Percentiles rank a stretch among this genome's conserved stretches.
phyloP scores from a whole-genome alignment of 2,329 filamentous ascomycete species.

The Nemania abortiva region DNA sequence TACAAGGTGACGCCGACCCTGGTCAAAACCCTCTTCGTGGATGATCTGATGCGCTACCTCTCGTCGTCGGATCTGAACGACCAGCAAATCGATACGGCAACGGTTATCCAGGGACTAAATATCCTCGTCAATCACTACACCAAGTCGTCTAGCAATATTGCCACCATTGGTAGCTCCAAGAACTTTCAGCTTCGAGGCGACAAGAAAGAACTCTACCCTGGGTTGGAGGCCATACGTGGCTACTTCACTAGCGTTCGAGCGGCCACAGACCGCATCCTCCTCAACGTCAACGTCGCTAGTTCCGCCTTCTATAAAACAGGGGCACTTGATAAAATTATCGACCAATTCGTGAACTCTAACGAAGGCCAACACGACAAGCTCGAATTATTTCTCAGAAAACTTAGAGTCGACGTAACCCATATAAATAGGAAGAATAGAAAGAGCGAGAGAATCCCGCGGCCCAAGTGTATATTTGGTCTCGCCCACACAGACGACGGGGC shows the following conservation, averaged over 20 bases:
- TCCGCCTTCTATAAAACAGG: slow-evolving; percentile 51
- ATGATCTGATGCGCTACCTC: slow-evolving; percentile 21
- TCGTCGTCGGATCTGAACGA: slow-evolving; percentile 27
- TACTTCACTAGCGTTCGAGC: slow-evolving; percentile 53
- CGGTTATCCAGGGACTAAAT: slow-evolving; percentile 44
- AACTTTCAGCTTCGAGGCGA: slow-evolving; percentile 43
- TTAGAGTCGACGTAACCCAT: slow-evolving; percentile 17
- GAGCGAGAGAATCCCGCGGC: slow-evolving; percentile 4
- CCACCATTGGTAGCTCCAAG: slow-evolving; percentile 50
- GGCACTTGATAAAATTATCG: slow-evolving; percentile 9
- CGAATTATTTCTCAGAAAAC: slow-evolving; percentile 4
- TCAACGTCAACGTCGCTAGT: slow-evolving; percentile 55
- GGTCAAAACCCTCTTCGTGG: neutral
- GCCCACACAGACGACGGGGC: slow-evolving; percentile 9
- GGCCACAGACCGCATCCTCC: slow-evolving; percentile 52
- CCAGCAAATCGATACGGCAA: slow-evolving; percentile 44
- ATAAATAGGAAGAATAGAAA: slow-evolving; percentile 6
- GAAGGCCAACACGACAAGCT: neutral
- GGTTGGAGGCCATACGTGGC: slow-evolving; percentile 51
- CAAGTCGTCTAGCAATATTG: slow-evolving; percentile 44
- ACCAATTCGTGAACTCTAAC: neutral
- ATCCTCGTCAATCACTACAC: slow-evolving; percentile 51
- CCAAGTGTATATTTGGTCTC: slow-evolving; percentile 20
- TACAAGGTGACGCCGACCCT: slow-evolving; percentile 14
- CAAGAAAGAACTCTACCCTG: slow-evolving; percentile 43